Conservation (phyloP, 2,329 filamentous ascomycete species). For the Claviceps fusiformis region DNA sequence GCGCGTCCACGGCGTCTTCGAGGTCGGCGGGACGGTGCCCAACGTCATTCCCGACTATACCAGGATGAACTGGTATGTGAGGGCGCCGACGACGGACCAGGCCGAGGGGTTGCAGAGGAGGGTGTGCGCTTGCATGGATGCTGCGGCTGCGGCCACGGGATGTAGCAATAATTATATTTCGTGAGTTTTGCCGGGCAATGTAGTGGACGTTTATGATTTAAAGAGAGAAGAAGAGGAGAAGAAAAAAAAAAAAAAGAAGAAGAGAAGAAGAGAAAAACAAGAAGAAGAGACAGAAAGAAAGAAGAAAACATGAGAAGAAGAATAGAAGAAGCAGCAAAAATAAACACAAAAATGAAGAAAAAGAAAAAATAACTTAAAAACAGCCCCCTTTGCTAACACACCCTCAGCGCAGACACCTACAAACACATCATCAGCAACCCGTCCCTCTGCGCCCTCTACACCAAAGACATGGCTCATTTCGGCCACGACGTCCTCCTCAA, state of each 20-base stretch:
- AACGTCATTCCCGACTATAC: constrained; percentile 27
- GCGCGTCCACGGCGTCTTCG: constrained; percentile 23
- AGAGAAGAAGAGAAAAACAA: too few species aligned
- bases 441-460: constrained; percentile 28
- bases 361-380: background rate
- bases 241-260: too few species aligned
- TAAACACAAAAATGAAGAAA: too few species aligned
- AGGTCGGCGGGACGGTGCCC: constrained; percentile 21
- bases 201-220: too few species aligned
- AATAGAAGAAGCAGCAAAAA: too few species aligned
- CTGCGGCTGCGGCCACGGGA: constrained; percentile 20
- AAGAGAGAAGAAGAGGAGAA: too few species aligned
- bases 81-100: constrained; percentile 19
- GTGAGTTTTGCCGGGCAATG: constrained; percentile 18
- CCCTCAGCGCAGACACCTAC: constrained; percentile 23
- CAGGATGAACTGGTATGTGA: constrained; percentile 25
- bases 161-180: constrained; percentile 21
- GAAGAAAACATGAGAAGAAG: background rate
- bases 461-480: constrained; percentile 27
- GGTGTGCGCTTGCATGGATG: constrained; percentile 24
- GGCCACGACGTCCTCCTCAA: constrained; percentile 22
- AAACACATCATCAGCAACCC: constrained; percentile 31
- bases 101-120: constrained; percentile 15
- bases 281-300: too few species aligned
- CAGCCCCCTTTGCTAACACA: background rate